Evolutionary conservation across 495 filamentous ascomycete genomes (phyloP), one percentile per base, ranked within the genome.

Genomic region (Penicillium coffeae): DNA sequence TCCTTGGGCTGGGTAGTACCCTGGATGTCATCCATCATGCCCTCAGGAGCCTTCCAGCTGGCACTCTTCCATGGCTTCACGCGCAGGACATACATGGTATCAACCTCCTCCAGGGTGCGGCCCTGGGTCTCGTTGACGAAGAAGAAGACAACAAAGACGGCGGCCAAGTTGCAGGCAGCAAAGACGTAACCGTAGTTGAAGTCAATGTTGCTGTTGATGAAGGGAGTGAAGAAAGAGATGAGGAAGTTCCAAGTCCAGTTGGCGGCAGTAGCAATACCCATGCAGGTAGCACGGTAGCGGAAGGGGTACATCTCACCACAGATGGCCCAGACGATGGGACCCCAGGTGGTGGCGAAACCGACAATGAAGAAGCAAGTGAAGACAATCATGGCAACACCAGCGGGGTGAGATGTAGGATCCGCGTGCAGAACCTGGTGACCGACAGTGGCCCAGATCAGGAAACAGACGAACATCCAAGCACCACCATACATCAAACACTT

Each of bases 241-340:
- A 92, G 64, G 74, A 92, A 95, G 66, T 94, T 95, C 85, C 84
- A 93, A 46, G 83, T 79, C 90, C 90, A 95, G 73, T 94, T 95
- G 45, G 82, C 78, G 5, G 85, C 82, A 0, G 90, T 93, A 13
- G 86, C 85, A 14, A 90, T 60, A 27, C 83, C 86, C 77, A 90
- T 90, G 55, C 78, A 83, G 22, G 81, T 78, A 15, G 86, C 86
- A 36, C 88, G 81, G 65, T 90, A 88, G 39, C 82, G 76, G 47
- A 81, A 76, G 16, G 90, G 89, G 65, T 89, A 95, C 58, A 93
- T 80, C 70, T 95, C 89, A 42, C 83, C 84, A 38, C 85, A 82
- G 45, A 88, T 81, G 20, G 83, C 77, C 89, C 89, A 94, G 35
- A 91, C 78, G 21, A 91, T 84, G 9, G 89, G 90, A 41, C 88